phyloP scores from a whole-genome alignment of 768 basidiomycete genomes.

The Obba rivulosa region DNA sequence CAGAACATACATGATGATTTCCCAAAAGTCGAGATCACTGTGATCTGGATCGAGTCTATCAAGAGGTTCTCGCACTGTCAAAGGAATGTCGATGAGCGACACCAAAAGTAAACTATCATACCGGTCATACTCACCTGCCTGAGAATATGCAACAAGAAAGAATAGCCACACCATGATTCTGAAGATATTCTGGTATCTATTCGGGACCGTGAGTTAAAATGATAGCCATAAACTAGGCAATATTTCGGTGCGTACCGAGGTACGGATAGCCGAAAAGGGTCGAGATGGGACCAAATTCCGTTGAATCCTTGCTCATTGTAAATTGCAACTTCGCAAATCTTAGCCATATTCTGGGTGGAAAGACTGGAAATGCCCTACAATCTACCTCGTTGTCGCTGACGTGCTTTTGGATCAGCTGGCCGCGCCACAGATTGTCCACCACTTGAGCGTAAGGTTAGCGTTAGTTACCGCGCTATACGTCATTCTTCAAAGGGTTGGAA shows the following conservation, averaged over 20 bases:
- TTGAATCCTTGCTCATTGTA: slow-evolving; percentile 51
- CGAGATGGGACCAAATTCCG: slow-evolving; percentile 65
- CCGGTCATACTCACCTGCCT: slow-evolving; percentile 67
- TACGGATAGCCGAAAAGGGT: slow-evolving; percentile 74
- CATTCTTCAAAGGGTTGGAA: no score
- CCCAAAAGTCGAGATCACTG: slow-evolving; percentile 68
- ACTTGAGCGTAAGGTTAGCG: slow-evolving; percentile 37
- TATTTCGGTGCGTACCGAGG: slow-evolving; percentile 45
- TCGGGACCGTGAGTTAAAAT: not conserved
- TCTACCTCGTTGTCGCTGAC: slow-evolving; percentile 73
- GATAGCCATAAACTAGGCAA: not conserved
- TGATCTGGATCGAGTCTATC: slow-evolving; percentile 58
- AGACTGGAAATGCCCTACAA: slow-evolving; percentile 38
- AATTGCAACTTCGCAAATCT: slow-evolving; percentile 48
- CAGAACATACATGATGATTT: slow-evolving; percentile 74
- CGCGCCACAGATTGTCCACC: slow-evolving; percentile 76
- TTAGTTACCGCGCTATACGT: no score
- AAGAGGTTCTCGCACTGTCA: slow-evolving; percentile 75
- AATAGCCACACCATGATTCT: slow-evolving; percentile 73
- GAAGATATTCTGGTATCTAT: slow-evolving; percentile 81
- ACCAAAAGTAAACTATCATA: no score
- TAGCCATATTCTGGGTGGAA: not conserved
- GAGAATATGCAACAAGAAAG: slow-evolving; percentile 76
- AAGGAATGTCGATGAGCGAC: no score
- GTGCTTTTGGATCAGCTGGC: slow-evolving; percentile 74